These are phyloP conservation scores for Bacidia gigantensis DNA, from an alignment of 495 filamentous ascomycete genomes.

Conservation along the genomic window DNA sequence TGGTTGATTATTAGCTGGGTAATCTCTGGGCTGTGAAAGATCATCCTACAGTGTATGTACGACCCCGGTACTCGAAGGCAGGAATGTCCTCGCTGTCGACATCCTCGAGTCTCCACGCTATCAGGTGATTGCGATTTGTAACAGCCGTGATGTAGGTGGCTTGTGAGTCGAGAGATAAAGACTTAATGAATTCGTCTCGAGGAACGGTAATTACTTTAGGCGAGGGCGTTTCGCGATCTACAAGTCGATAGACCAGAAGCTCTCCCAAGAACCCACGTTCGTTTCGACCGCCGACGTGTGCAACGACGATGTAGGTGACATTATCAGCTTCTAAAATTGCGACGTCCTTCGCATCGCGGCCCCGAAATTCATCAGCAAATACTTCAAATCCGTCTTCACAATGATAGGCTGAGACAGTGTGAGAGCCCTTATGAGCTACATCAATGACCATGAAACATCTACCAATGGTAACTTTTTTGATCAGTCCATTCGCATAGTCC, in stretches of 20 bases:
- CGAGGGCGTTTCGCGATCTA: too few species aligned
- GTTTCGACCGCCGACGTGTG: neutral
- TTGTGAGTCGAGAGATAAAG: neutral
- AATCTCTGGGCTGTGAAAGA: neutral
- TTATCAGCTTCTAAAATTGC: neutral
- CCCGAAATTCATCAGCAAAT: neutral
- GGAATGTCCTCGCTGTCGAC: too few species aligned
- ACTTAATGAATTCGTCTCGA: conserved; percentile 3
- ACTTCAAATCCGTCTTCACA: neutral
- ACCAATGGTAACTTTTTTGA: neutral
- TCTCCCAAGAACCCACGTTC: neutral
- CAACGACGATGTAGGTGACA: neutral
- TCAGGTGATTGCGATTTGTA: conserved; percentile 4
- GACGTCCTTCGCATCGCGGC: neutral
- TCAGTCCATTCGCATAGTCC: neutral
- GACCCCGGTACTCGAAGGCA: too few species aligned
- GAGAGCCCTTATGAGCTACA: neutral
- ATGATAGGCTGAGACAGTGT: neutral
- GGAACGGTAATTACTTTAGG: too few species aligned
- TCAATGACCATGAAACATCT: neutral
- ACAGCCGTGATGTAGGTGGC: conserved; percentile 5
- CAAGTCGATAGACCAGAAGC: neutral
- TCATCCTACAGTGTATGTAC: conserved; percentile 3
- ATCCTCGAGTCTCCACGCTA: conserved; percentile 10
- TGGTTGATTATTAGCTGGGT: conserved; percentile 5